A percentile compares a stretch with the other conserved stretches of the same genome.
phyloP scores from a whole-genome alignment of 1,284 basidiomycete genomes.

The Leccinum fallax region DNA sequence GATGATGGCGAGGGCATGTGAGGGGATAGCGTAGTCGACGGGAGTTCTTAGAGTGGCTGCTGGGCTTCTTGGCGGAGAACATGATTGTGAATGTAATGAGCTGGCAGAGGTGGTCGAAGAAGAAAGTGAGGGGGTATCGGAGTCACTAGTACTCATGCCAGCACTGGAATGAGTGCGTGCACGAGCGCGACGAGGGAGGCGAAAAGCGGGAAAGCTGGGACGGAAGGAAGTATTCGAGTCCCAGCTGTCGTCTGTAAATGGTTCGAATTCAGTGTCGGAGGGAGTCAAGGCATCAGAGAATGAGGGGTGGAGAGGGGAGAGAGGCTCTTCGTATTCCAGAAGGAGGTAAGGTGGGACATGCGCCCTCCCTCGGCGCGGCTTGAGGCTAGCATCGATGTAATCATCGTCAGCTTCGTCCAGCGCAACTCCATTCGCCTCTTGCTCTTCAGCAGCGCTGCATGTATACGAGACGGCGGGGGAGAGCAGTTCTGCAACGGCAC shows the following conservation, averaged over 20 bases:
- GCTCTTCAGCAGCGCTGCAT: slow-evolving; percentile 30
- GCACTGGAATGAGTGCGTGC: slow-evolving; percentile 31
- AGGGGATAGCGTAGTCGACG: slow-evolving; percentile 19
- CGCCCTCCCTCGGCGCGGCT: slow-evolving; percentile 8
- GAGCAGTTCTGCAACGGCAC: slow-evolving; percentile 42
- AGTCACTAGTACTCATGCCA: slow-evolving; percentile 36
- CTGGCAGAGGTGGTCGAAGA: slow-evolving; percentile 44
- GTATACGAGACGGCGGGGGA: slow-evolving; percentile 32
- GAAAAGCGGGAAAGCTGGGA: slow-evolving; percentile 24
- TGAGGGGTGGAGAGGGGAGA: slow-evolving; percentile 29
- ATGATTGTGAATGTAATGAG: slow-evolving; percentile 40
- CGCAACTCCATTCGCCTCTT: slow-evolving; percentile 25
- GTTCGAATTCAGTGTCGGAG: slow-evolving; percentile 41
- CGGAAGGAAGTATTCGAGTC: slow-evolving; percentile 22
- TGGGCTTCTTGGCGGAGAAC: slow-evolving; percentile 42
- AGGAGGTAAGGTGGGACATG: slow-evolving; percentile 27
- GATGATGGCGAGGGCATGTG: slow-evolving; percentile 30
- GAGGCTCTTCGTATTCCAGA: slow-evolving; percentile 34
- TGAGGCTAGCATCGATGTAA: slow-evolving; percentile 30
- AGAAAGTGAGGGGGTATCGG: slow-evolving; percentile 48
- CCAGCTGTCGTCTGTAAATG: slow-evolving; percentile 35
- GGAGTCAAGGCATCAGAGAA: slow-evolving; percentile 22
- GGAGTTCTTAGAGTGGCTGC: slow-evolving; percentile 33
- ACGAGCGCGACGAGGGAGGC: slow-evolving; percentile 27
- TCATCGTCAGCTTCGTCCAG: slow-evolving; percentile 35